Base-by-base conservation (phyloP, 2,329 filamentous ascomycete species). In the Alternaria ethzedia region DNA sequence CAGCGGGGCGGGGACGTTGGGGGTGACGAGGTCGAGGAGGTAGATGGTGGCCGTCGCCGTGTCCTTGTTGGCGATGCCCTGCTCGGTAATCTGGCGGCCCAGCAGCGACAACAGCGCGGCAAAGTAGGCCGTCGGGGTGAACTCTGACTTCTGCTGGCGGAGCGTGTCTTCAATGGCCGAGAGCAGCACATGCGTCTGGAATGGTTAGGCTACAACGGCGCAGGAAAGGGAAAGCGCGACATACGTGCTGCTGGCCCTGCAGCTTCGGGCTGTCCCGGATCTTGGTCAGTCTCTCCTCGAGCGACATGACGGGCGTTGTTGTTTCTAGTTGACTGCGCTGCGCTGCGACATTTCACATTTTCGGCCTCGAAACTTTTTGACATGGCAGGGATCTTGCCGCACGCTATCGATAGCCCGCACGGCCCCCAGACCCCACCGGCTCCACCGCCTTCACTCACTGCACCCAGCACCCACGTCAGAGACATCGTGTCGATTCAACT, bases 201-300 rank as follows among this genome's bases (percentile, higher is more conserved):
- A 51, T 25, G n/a, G 63, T 75, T 59, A 75, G 68, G 50, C 66
- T 56, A 26, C 13, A 25, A 25, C 7, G 21, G 20, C 55, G 17
- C 55, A 43, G 12, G 17, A 4, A 46, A 45, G 55, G 23, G 15
- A 41, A 17, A 79, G 17, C 13, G 28, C 4, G 21, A 45, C 84
- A 71, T 84, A 96, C 94, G 87, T 94, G 93, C 81, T 97, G 90
- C 83, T 97, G 94, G 80, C 92, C 97, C 82, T 98, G 93, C 75
- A 97, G 89, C 82, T 97, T 97, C 60, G 96, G 96, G 78, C 92
- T 82, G 71, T 82, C 96, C 83, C 96, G 92, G 81, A 98, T 97
- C 88, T 96, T 97, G 84, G 95, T 92, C 80, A 99, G 89, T 86
- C 94, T 96, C 85, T 97, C 95, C 80, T 91, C 89, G 45, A 98